These are phyloP conservation scores for Penicillium robsamsonii DNA, from an alignment of 495 filamentous ascomycete species.

Conservation along the genomic window DNA sequence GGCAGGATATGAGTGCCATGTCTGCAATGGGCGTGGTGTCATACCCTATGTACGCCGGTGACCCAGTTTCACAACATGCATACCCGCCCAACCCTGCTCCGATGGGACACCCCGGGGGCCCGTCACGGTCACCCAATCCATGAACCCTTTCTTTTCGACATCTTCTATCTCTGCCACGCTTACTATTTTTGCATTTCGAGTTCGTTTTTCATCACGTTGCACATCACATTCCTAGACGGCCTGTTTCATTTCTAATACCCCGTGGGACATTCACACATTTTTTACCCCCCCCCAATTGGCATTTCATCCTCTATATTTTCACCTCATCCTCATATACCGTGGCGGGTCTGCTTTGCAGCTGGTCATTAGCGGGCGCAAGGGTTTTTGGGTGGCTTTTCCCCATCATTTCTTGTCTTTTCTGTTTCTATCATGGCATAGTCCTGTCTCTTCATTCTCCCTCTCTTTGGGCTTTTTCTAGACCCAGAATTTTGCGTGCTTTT, in stretches of 20 bases:
- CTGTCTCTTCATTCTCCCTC: conserved; percentile 18
- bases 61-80: conserved; percentile 30
- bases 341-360: conserved; percentile 39
- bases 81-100: conserved; percentile 29
- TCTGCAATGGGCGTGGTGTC: conserved; percentile 35
- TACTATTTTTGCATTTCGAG: conserved; percentile 4
- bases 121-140: conserved; percentile 24
- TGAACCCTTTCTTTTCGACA: background rate
- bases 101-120: conserved; percentile 38
- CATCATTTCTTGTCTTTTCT: conserved; percentile 8
- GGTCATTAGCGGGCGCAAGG: conserved; percentile 47
- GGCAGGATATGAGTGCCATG: conserved; percentile 41
- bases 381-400: conserved; percentile 37
- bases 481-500: conserved; percentile 6
- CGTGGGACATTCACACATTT: conserved; percentile 22
- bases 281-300: conserved; percentile 16
- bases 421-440: conserved; percentile 23
- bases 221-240: conserved; percentile 29
- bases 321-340: conserved; percentile 33
- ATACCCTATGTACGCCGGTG: conserved; percentile 40
- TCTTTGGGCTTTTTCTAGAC: conserved; percentile 3
- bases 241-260: conserved; percentile 38
- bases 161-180: background rate
- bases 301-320: conserved; percentile 21
- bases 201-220: conserved; percentile 21